Evolutionary conservation across 306 rosid genomes (phyloP).

Genomic region (Castanea mollissima): DNA sequence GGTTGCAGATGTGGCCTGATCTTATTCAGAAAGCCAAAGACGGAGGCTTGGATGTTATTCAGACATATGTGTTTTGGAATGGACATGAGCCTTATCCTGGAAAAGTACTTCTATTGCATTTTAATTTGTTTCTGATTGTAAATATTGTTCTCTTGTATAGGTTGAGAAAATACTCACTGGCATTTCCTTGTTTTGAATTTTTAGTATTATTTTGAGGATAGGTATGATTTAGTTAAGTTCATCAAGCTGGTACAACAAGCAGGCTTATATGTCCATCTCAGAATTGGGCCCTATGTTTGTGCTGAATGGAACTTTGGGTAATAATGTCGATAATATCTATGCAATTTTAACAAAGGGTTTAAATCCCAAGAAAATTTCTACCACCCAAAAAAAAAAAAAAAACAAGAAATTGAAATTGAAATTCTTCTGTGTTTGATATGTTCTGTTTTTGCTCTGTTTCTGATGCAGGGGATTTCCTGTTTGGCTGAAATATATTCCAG

Average conservation of each 20-base stretch:
- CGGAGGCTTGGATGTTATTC: slow-evolving; percentile 91
- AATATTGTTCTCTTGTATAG: neutral
- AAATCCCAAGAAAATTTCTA: neutral
- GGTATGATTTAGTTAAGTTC: slow-evolving; percentile 85
- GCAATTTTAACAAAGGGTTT: neutral
- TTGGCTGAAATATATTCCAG: slow-evolving; percentile 91
- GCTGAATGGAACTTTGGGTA: slow-evolving; percentile 99
- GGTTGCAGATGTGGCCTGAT: slow-evolving; percentile 85
- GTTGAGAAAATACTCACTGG: slow-evolving; percentile 7
- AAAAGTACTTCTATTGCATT: slow-evolving; percentile 43
- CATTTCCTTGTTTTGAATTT: neutral
- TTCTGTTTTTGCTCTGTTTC: slow-evolving; percentile 40
- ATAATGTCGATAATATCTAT: neutral
- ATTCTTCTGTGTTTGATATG: neutral
- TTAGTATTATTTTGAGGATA: slow-evolving; percentile 87
- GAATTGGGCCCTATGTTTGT: slow-evolving; percentile 90
- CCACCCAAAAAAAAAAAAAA: no score
- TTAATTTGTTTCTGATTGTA: neutral
- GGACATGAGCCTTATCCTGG: slow-evolving; percentile 95
- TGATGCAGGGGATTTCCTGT: slow-evolving; percentile 87
- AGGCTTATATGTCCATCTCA: slow-evolving; percentile 87
- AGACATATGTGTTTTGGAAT: slow-evolving; percentile 97
- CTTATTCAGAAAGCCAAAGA: slow-evolving; percentile 92
- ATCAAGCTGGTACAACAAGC: slow-evolving; percentile 85
- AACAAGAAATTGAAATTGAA: neutral